Conservation (phyloP, 208 protist genomes). For the Porcisia hertigi region DNA sequence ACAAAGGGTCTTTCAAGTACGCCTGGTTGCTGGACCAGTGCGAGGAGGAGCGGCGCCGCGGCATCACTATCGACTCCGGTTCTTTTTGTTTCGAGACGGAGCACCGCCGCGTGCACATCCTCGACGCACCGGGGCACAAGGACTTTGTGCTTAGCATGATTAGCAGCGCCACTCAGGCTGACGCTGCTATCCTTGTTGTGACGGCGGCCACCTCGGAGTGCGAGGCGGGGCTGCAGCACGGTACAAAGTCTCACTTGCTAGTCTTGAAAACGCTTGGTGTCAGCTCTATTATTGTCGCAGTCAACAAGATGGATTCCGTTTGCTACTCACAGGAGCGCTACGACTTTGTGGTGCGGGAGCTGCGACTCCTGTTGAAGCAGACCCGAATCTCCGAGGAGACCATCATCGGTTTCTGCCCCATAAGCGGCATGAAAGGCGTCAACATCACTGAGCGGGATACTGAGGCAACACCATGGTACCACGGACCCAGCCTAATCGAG, state of each 20-base stretch:
- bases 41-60: slow-evolving; percentile 94
- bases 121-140: slow-evolving; percentile 95
- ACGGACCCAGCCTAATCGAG: slow-evolving; percentile 63
- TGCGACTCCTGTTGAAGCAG: slow-evolving; percentile 94
- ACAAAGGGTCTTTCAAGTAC: slow-evolving; percentile 96
- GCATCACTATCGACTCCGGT: slow-evolving; percentile 95
- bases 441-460: slow-evolving; percentile 52
- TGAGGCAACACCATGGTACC: slow-evolving; percentile 67
- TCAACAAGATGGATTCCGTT: slow-evolving; percentile 99
- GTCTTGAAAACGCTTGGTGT: slow-evolving; percentile 98
- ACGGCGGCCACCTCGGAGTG: slow-evolving; percentile 97
- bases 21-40: slow-evolving; percentile 96
- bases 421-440: slow-evolving; percentile 74
- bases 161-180: slow-evolving; percentile 96
- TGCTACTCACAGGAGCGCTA: slow-evolving; percentile 91
- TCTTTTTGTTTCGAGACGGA: slow-evolving; percentile 92
- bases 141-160: slow-evolving; percentile 99
- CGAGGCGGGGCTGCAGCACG: slow-evolving; percentile 97
- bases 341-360: slow-evolving; percentile 89
- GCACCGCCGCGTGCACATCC: slow-evolving; percentile 82
- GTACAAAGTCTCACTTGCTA: slow-evolving; percentile 97
- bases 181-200: slow-evolving; percentile 98
- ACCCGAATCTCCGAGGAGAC: slow-evolving; percentile 77
- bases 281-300: slow-evolving; percentile 94
- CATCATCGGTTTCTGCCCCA: slow-evolving; percentile 72